These are phyloP conservation scores for Panellus pusillus DNA, from an alignment of 768 basidiomycete species.

Conservation along the genomic window DNA sequence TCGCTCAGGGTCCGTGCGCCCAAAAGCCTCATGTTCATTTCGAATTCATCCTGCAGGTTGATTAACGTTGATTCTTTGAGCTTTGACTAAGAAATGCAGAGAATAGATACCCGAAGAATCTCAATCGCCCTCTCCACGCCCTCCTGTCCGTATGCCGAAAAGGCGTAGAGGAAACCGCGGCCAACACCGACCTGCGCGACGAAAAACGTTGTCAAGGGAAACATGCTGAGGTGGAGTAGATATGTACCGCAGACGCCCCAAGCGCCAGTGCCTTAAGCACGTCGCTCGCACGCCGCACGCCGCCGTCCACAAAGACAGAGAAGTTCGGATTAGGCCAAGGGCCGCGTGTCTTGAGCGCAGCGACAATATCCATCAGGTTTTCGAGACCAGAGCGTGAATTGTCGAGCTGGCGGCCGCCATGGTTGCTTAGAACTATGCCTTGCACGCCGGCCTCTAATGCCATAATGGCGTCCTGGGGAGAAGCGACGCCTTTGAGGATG, in stretches of 20 bases:
- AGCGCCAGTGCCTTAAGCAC: constrained; percentile 80
- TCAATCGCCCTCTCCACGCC: constrained; percentile 83
- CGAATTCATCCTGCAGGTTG: constrained; percentile 79
- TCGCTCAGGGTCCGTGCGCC: constrained; percentile 81
- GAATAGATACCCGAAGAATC: constrained; percentile 58
- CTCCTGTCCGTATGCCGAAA: constrained; percentile 85
- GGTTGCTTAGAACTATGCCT: constrained; percentile 59
- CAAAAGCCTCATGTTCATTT: constrained; percentile 94
- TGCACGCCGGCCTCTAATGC: constrained; percentile 25
- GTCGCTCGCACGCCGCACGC: constrained; percentile 78
- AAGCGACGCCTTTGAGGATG: constrained; percentile 67
- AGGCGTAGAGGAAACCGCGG: constrained; percentile 84
- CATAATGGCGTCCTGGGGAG: constrained; percentile 46
- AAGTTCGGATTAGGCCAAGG: constrained; percentile 66
- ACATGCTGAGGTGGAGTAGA: constrained; percentile 32
- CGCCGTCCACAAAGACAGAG: constrained; percentile 74
- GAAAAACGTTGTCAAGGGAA: constrained; percentile 34
- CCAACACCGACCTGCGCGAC: constrained; percentile 68
- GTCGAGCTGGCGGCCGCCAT: constrained; percentile 61
- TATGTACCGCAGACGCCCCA: constrained; percentile 62
- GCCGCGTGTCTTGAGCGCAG: constrained; percentile 52
- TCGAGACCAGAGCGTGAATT: constrained; percentile 68
- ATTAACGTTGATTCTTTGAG: not conserved
- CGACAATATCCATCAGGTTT: constrained; percentile 66
- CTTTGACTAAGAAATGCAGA: not conserved